phyloP scores from a whole-genome alignment of 2,329 filamentous ascomycete genomes.

The Sphaerulina vaccinii region DNA sequence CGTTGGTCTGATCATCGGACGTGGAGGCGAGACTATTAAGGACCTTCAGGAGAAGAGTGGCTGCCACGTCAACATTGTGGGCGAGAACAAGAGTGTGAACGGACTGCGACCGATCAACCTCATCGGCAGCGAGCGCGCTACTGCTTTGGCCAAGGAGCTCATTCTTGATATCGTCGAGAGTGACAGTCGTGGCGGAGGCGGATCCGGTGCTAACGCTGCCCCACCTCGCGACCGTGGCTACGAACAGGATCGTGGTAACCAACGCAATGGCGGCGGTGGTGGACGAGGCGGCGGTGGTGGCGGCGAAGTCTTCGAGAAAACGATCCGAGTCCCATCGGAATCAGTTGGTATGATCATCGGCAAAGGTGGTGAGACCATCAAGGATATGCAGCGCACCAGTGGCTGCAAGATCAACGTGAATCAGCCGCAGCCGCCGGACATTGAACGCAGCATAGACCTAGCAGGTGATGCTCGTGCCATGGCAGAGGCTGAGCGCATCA shows the following conservation, averaged over 20 bases:
- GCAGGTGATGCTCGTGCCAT: constrained; percentile 77
- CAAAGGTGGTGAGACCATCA: constrained; percentile 88
- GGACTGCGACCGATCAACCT: constrained; percentile 86
- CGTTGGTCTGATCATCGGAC: constrained; percentile 89
- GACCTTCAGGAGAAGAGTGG: constrained; percentile 87
- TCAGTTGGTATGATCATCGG: constrained; percentile 96
- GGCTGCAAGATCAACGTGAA: constrained; percentile 95
- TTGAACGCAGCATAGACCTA: constrained; percentile 81
- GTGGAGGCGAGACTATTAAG: constrained; percentile 87
- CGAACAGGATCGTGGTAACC: constrained; percentile 31
- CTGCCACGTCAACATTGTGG: constrained; percentile 95
- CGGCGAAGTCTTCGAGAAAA: constrained; percentile 67
- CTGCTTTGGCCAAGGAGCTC: constrained; percentile 75
- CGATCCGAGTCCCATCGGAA: constrained; percentile 82
- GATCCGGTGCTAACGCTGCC: constrained; percentile 23
- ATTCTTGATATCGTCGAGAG: constrained; percentile 95
- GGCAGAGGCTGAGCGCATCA: constrained; percentile 75
- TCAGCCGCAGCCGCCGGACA: constrained; percentile 74
- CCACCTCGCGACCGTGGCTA: constrained; percentile 33
- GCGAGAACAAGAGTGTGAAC: constrained; percentile 89
- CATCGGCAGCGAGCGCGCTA: constrained; percentile 73
- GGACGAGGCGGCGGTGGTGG: constrained; percentile 43
- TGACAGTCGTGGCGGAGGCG: constrained; percentile 58
- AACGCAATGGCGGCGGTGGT: constrained; percentile 37
- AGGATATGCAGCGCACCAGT: constrained; percentile 83